A percentile compares a stretch with the other conserved stretches of the same genome.
phyloP scores from a whole-genome alignment of 306 rosid genomes.

The Quercus engelmannii region DNA sequence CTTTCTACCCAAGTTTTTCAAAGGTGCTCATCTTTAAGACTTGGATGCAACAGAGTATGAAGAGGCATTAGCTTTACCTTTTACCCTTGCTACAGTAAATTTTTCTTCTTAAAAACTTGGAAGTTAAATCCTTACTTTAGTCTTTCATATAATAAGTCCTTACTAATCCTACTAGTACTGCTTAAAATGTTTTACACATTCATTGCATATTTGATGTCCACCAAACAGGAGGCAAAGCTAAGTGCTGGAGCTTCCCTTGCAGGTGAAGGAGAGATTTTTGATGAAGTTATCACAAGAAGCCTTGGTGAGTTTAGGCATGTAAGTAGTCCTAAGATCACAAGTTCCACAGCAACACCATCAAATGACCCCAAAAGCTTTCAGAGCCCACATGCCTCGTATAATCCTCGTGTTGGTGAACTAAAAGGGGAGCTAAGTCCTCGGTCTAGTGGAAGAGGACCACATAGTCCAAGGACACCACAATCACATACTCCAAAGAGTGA shows the following conservation, averaged over 20 bases:
- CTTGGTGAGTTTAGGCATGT: conserved; percentile 88
- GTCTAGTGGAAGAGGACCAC: conserved; percentile 43
- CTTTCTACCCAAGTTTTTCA: conserved; percentile 81
- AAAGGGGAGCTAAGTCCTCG: conserved; percentile 66
- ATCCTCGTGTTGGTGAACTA: conserved; percentile 58
- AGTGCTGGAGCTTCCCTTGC: conserved; percentile 53
- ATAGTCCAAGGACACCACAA: conserved; percentile 49
- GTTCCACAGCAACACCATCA: conserved; percentile 71
- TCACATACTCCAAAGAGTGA: conserved; percentile 8
- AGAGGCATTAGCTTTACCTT: conserved; percentile 81
- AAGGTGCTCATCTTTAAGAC: conserved; percentile 92
- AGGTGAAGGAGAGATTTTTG: conserved; percentile 78
- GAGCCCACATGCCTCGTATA: conserved; percentile 51
- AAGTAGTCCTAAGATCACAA: conserved; percentile 72
- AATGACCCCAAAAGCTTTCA: conserved; percentile 36
- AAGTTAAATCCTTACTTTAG: neutral
- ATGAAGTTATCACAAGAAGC: conserved; percentile 84
- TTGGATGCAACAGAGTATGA: conserved; percentile 91
- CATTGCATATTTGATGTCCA: neutral
- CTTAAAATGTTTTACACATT: neutral
- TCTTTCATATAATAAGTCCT: neutral
- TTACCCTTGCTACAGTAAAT: conserved; percentile 67
- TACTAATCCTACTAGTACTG: neutral
- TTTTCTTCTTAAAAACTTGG: conserved; percentile 1
- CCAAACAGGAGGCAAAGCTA: conserved; percentile 70